phyloP scores from a whole-genome alignment of 176 grass and related monocot species.

The Zizania latifolia region DNA sequence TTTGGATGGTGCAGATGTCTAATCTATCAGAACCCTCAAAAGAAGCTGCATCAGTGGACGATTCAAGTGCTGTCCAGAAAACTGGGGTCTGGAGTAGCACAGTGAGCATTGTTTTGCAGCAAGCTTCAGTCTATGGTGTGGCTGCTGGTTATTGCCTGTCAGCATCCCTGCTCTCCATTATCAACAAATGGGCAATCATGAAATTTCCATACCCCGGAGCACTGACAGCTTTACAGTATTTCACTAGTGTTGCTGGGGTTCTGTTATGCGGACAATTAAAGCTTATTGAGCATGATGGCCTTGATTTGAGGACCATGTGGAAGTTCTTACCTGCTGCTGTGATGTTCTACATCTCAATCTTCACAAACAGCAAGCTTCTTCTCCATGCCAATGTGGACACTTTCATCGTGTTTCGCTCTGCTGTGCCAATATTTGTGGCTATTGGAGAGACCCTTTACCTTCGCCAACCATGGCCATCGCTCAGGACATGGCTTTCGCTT shows the following conservation, averaged over 20 bases:
- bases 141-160: constrained; percentile 79
- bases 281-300: constrained; percentile 50
- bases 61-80: constrained; percentile 31
- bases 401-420: constrained; percentile 80
- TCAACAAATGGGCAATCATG: constrained; percentile 88
- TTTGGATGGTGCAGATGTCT: constrained; percentile 46
- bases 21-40: constrained; percentile 30
- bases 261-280: constrained; percentile 62
- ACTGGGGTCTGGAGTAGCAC: constrained; percentile 41
- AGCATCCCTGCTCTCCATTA: constrained; percentile 71
- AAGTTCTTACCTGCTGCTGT: constrained; percentile 86
- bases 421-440: constrained; percentile 74
- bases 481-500: constrained; percentile 77
- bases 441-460: constrained; percentile 78
- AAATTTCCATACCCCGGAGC: constrained; percentile 82
- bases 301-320: constrained; percentile 73
- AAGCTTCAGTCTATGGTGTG: constrained; percentile 65
- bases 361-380: constrained; percentile 81
- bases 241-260: constrained; percentile 73
- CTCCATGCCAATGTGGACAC: constrained; percentile 87
- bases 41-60: constrained; percentile 29
- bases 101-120: constrained; percentile 42
- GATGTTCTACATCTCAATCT: constrained; percentile 84
- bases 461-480: constrained; percentile 64
- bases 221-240: constrained; percentile 68